Evolutionary conservation across 176 grass and related monocot species (phyloP), one percentile per base, ranked within the genome.

Genomic region (Hsuehochloa calcarea): DNA sequence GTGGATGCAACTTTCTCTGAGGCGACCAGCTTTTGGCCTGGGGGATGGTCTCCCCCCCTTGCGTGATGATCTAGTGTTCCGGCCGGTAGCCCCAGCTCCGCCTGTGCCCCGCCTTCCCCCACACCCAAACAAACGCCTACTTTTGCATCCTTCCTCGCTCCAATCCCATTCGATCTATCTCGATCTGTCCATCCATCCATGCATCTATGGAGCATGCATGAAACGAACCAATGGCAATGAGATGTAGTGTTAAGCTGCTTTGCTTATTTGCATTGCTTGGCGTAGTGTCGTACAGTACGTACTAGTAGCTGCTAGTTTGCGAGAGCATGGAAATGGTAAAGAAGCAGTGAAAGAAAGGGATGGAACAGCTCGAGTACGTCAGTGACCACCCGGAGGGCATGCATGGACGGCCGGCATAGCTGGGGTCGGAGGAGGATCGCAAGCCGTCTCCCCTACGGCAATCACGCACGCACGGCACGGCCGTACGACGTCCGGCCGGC

Each of bases 121-220:
- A 58, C 51, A 56, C 65, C 35, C 38, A 72, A 72, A 82, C 80
- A 82, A 82, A 82, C 39, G 23, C 39, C 54, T 35, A 60, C 52
- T 82, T 82, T 82, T 82, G 37, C 80, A 31, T 37, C 13, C 31
- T 41, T 56, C 3, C 38, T 44, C 52, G 4, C 38, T 62, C 54
- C 17, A 43, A n/a, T 72, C 46, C 49, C 64, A 26, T 16, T 26
- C 68, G 12, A 46, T 26, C 41, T 35, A 15, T 25, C 54, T 55
- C 52, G 19, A 8, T 11, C 55, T 52, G 3, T 55, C 20, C 15
- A 4, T 49, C 35, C 7, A 19, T 22, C 5, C 35, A 6, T 68
- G 17, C 37, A 5, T 44, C 5, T 22, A n/a, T 12, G 19, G 10
- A 23, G 20, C 9, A n/a, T 41, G 37, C 65, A 5, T 5, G 37